A percentile compares a stretch with the other conserved stretches of the same genome.
phyloP scores from a whole-genome alignment of 495 filamentous ascomycete species.

The Niebla homalea region DNA sequence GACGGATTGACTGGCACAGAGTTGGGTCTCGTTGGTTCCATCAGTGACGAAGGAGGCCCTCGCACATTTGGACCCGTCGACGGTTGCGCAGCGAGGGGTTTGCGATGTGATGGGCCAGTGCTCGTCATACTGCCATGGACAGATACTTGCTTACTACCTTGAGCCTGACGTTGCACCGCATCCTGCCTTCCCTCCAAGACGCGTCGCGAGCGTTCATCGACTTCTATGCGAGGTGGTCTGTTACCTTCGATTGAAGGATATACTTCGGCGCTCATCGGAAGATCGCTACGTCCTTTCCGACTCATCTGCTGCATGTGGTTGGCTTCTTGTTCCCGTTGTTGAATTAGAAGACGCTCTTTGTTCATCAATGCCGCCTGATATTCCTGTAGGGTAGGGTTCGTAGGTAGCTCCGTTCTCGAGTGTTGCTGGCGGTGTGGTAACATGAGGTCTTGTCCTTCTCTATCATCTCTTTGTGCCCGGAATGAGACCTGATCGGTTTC shows the following conservation, averaged over 20 bases:
- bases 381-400: conserved; percentile 17
- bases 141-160: conserved; percentile 2
- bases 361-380: conserved; percentile 23
- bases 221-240: not conserved
- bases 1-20: conserved; percentile 20
- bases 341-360: conserved; percentile 28
- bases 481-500: conserved; percentile 23
- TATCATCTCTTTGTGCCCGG: conserved; percentile 16
- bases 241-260: too few species aligned
- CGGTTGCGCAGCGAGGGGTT: conserved; percentile 10
- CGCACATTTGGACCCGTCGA: conserved; percentile 21
- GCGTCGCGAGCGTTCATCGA: not conserved
- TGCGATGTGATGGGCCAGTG: not conserved
- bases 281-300: too few species aligned
- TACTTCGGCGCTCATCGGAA: too few species aligned
- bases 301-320: too few species aligned
- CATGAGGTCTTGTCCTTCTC: conserved; percentile 1
- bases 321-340: conserved; percentile 13
- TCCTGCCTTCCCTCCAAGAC: not conserved
- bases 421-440: conserved; percentile 5
- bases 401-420: conserved; percentile 7
- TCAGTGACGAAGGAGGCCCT: conserved; percentile 26
- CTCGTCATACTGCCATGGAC: conserved; percentile 6
- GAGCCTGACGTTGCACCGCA: conserved; percentile 1
- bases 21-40: conserved; percentile 27